Evolutionary conservation across 352 stramenopile species (phyloP).

Genomic region (Phytopythium chamaehyphon): DNA sequence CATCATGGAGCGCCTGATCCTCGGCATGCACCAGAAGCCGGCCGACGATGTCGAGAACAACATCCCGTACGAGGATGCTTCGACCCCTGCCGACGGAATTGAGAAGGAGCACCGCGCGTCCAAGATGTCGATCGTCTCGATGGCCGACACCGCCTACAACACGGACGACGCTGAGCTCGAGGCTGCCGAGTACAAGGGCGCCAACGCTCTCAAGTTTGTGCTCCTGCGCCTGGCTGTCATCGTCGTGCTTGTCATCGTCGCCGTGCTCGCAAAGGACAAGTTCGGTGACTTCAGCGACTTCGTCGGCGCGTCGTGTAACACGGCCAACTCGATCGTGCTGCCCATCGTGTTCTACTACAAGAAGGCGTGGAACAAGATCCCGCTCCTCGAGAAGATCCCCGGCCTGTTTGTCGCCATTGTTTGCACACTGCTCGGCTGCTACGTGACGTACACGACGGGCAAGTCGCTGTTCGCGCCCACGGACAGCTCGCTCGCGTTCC

Average conservation of each 20-base stretch:
- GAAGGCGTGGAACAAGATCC: constrained; percentile 35
- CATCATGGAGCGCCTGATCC: constrained; percentile 41
- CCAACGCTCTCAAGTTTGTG: constrained; percentile 41
- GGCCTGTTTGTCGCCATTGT: constrained; percentile 24
- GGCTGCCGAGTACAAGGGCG: constrained; percentile 35
- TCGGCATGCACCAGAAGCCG: constrained; percentile 46
- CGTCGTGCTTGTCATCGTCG: constrained; percentile 29
- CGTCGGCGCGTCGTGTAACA: too few relatives aligned
- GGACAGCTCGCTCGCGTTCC: constrained; percentile 31
- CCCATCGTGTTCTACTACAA: constrained; percentile 41
- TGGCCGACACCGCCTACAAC: too few relatives aligned
- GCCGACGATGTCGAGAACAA: constrained; percentile 32
- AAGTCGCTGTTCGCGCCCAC: constrained; percentile 35
- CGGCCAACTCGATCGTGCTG: too few relatives aligned
- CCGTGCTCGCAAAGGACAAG: constrained; percentile 14
- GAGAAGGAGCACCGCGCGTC: constrained; percentile 20
- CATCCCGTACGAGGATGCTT: constrained; percentile 16
- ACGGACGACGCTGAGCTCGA: constrained; percentile 29
- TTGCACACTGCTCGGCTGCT: constrained; percentile 32
- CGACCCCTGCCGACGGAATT: constrained; percentile 16
- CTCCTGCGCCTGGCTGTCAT: constrained; percentile 39
- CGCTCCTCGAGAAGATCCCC: constrained; percentile 34
- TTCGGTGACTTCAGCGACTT: too few relatives aligned
- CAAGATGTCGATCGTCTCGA: constrained; percentile 17
- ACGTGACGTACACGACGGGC: constrained; percentile 11